Evolutionary conservation across 2,329 filamentous ascomycete genomes (phyloP).

Genomic region (Claviceps pazoutovae): DNA sequence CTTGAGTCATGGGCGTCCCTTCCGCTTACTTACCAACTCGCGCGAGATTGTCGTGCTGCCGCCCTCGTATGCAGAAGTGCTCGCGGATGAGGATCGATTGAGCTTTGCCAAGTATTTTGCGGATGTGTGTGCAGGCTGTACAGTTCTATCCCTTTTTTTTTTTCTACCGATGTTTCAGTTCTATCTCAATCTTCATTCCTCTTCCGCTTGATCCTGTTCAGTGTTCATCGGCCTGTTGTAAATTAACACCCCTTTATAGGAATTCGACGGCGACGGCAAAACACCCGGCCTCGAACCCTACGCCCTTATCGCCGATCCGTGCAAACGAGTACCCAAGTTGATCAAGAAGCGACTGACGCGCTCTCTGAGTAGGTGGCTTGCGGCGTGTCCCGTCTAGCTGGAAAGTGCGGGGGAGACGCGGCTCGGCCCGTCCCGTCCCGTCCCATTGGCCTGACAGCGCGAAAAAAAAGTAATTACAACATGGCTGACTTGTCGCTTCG

Average conservation of each 20-base stretch:
- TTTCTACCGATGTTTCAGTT: background rate
- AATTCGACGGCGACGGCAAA: slow-evolving; percentile 7
- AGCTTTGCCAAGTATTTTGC: slow-evolving; percentile 7
- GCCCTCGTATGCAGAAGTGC: slow-evolving; percentile 5
- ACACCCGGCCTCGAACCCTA: slow-evolving; percentile 7
- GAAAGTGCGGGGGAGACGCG: no score
- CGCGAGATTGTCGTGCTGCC: slow-evolving; percentile 7
- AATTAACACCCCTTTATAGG: background rate
- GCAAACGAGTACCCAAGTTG: slow-evolving; percentile 4
- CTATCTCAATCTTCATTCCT: background rate
- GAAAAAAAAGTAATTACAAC: background rate
- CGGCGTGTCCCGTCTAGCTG: no score
- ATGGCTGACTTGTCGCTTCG: background rate
- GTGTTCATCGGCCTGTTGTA: background rate
- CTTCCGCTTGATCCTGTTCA: background rate
- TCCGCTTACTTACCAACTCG: slow-evolving; percentile 7
- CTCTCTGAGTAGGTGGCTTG: slow-evolving; percentile 3
- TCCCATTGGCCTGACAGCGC: background rate
- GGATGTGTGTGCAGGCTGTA: slow-evolving; percentile 1
- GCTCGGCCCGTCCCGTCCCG: no score
- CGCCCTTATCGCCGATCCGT: slow-evolving; percentile 5
- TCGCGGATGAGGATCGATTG: slow-evolving; percentile 2
- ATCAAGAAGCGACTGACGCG: slow-evolving; percentile 6
- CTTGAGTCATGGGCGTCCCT: slow-evolving; percentile 1
- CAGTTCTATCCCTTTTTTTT: background rate